Conservation (phyloP, 345 rosid species). For the Ailanthus altissimus region DNA sequence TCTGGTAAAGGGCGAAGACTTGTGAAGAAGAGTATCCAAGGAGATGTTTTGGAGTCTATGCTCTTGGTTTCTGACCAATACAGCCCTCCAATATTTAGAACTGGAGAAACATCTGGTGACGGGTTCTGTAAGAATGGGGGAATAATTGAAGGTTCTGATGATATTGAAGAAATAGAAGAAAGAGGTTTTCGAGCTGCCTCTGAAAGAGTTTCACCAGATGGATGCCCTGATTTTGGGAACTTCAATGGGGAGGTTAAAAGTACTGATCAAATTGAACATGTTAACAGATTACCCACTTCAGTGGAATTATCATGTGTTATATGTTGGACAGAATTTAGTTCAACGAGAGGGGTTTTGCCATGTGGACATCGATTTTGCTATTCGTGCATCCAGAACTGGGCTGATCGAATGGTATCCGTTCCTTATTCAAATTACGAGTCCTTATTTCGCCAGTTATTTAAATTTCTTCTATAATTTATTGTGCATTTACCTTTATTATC, state of each 20-base stretch:
- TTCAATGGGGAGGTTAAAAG: conserved; percentile 24
- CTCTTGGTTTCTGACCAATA: conserved; percentile 51
- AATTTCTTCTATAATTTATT: conserved; percentile 3
- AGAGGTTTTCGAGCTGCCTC: conserved; percentile 25
- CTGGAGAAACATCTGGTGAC: conserved; percentile 44
- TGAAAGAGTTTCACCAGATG: conserved; percentile 30
- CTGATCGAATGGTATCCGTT: conserved; percentile 61
- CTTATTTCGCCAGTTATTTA: neutral
- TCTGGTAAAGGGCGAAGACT: conserved; percentile 46
- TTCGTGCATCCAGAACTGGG: conserved; percentile 85
- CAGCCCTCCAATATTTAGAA: conserved; percentile 20
- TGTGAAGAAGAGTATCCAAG: conserved; percentile 41
- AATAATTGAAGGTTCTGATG: conserved; percentile 36
- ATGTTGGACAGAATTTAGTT: conserved; percentile 87
- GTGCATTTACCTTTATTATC: conserved; percentile 4
- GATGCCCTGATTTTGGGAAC: conserved; percentile 26
- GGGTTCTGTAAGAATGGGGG: conserved; percentile 18
- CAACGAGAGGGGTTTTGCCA: conserved; percentile 83
- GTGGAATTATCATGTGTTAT: conserved; percentile 76
- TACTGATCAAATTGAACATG: conserved; percentile 27
- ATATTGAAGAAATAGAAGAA: conserved; percentile 40
- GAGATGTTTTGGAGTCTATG: conserved; percentile 31
- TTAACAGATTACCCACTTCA: conserved; percentile 33
- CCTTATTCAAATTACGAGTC: conserved; percentile 6
- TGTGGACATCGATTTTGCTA: conserved; percentile 98